phyloP scores from a whole-genome alignment of 2,329 filamentous ascomycete species.

The Aspergillus ustus region DNA sequence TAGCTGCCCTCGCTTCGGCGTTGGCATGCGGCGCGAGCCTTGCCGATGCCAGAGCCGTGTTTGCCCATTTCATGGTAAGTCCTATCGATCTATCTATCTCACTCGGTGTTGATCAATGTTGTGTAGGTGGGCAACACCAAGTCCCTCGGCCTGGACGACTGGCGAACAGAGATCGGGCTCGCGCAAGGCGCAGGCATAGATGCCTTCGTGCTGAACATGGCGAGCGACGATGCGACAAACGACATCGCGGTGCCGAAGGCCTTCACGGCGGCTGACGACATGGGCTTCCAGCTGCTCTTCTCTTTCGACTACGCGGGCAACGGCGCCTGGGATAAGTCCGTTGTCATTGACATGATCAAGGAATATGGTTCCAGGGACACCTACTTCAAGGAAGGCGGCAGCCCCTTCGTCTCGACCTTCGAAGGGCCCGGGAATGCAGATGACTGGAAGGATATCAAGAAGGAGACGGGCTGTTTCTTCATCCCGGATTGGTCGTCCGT shows the following conservation, averaged over 20 bases:
- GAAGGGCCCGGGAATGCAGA: constrained; percentile 48
- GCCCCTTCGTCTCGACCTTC: constrained; percentile 48
- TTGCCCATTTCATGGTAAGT: constrained; percentile 14
- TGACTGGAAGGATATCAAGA: constrained; percentile 53
- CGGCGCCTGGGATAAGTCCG: constrained; percentile 32
- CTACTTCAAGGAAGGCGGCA: constrained; percentile 33
- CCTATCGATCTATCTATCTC: no score
- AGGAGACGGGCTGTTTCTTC: constrained; percentile 46
- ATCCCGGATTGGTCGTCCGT: constrained; percentile 52
- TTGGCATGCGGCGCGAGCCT: constrained; percentile 8
- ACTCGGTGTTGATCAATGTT: no score
- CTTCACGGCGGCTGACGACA: constrained; percentile 29
- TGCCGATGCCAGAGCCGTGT: constrained; percentile 6
- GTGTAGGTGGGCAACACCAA: neutral
- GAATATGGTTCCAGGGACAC: constrained; percentile 27
- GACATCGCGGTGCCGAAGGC: constrained; percentile 25
- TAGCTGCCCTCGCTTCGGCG: constrained; percentile 12
- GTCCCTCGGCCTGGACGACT: neutral
- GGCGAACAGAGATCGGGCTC: neutral
- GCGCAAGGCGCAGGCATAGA: constrained; percentile 44
- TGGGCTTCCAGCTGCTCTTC: constrained; percentile 40
- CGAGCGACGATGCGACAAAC: constrained; percentile 29
- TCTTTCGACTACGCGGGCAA: constrained; percentile 44
- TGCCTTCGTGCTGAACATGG: constrained; percentile 48
- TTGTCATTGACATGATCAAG: constrained; percentile 31